Base-by-base conservation (phyloP, 768 basidiomycete genomes). In the Lentinula lateritia region DNA sequence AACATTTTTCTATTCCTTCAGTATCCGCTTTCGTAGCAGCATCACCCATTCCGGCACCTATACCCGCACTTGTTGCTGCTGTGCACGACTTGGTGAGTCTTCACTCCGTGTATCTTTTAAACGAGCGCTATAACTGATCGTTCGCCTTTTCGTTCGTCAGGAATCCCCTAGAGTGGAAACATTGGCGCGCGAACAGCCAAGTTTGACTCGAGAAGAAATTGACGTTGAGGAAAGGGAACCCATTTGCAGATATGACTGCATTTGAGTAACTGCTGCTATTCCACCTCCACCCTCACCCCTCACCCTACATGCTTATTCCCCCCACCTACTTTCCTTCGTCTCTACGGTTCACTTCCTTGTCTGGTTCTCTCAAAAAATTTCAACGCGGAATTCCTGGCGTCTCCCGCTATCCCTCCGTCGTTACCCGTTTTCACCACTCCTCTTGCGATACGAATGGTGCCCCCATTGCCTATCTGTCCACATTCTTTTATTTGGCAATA, bases 221-320 rank as follows among this genome's bases (percentile, higher is more conserved):
- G 55, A 56, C 20, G 55, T 56, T 15, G 23, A 56, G 38, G 53
- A 39, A 16, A 42, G 55, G 39, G 55, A 56, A 32, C 55, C 55
- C n/a, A 41, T 28, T 56, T 56, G 55, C 55, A 56, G 41, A 43
- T 56, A 42, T 20, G 55, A 56, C 41, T 56, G 55, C 41, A 56
- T 56, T 16, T 56, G 23, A 42, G 41, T 13, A 6, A 23, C 6
- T 16, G 52, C 16, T 20, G 1, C 34, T 18, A 5, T 9, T 15
- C 12, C 32, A 15, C 20, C 34, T n/a, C 34, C 18, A 34, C 52
- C 34, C 18, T 35, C n/a, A 36, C 3, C n/a, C 15, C 34, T 53
- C 52, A 32, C n/a, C 42, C 42, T 43, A 13, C 42, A 13, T 13
- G 10, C 15, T n/a, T 13, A 13, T 43, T n/a, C 16, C 15, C 42